Evolutionary conservation across 805 yeast species (phyloP), one percentile per base, ranked within the genome.

Genomic region (Myxozyma monticola): DNA sequence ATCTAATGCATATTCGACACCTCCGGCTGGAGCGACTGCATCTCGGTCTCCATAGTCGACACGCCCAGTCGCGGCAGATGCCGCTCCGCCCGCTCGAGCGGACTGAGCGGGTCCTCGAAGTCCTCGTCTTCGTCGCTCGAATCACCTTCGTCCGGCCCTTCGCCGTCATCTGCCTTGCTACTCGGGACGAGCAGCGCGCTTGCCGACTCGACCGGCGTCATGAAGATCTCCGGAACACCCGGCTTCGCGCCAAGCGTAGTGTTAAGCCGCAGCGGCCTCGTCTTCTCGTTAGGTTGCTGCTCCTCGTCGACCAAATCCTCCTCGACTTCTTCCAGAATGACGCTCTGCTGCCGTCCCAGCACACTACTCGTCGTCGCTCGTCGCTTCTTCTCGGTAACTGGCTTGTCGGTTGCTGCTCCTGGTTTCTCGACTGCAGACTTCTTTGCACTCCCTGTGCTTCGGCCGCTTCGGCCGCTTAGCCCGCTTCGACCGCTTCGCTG

Each of bases 61-160:
- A 20, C 17, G 20, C 48, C 48, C 18, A 49, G 37, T 34, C 53
- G 28, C 28, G 53, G 53, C 22, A 49, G 37, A n/a, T 22, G 6
- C 24, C 38, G 21, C 48, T 49, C 48, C 4, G 48, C 53, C 9
- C 37, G 33, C 22, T 43, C 29, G 42, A 49, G 17, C 18, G 49
- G 42, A 17, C 41, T 41, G 20, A 33, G 40, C 4, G 14, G 12
- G 4, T 25, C 42, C 24, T 26, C 38, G 17, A 10, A 20, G 5
- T 15, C 10, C 35, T 26, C 28, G 10, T 43, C 52, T 7, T 25
- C 44, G 8, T 33, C 28, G 33, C 24, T 15, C 7, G 21, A 12
- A 18, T 25, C 38, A 17, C 18, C 17, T 9, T 25, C 43, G 15
- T 28, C 29, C 36, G 25, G 38, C 8, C 21, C 29, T 33, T 29